Percentiles rank a stretch among this genome's conserved stretches.
phyloP scores from a whole-genome alignment of 1,284 basidiomycete species.

The Boletus smithii region DNA sequence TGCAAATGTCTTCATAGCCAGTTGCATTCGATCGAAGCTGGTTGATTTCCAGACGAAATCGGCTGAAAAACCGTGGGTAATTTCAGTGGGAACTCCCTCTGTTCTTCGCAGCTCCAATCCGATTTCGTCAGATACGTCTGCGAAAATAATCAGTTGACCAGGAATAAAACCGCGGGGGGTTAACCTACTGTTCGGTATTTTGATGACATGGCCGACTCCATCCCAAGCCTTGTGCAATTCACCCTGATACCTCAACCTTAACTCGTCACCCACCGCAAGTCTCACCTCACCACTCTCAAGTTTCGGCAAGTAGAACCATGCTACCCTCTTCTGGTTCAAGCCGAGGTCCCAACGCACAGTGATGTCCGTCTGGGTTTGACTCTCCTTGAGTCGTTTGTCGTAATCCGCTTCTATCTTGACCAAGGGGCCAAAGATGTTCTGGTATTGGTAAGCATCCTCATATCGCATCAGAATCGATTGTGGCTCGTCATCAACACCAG shows the following conservation, averaged over 20 bases:
- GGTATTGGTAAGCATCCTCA: slow-evolving; percentile 99
- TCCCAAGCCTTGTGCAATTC: slow-evolving; percentile 93
- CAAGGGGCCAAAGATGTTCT: slow-evolving; percentile 97
- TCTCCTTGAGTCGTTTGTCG: slow-evolving; percentile 96
- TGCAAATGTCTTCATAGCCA: slow-evolving; percentile 99
- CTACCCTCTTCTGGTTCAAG: slow-evolving; percentile 95
- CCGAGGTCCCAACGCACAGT: slow-evolving; percentile 96
- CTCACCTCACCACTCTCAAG: slow-evolving; percentile 97
- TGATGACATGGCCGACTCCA: slow-evolving; percentile 96
- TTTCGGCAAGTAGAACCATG: slow-evolving; percentile 96
- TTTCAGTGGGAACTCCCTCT: slow-evolving; percentile 93
- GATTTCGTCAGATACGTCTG: slow-evolving; percentile 97
- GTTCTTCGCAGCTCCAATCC: slow-evolving; percentile 87
- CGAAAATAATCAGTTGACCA: slow-evolving; percentile 19
- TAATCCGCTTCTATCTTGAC: slow-evolving; percentile 99
- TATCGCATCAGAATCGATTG: slow-evolving; percentile 88
- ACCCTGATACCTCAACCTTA: slow-evolving; percentile 87
- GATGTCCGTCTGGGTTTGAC: slow-evolving; percentile 97
- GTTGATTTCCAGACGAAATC: slow-evolving; percentile 99
- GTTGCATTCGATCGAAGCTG: slow-evolving; percentile 98
- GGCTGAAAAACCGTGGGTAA: slow-evolving; percentile 92
- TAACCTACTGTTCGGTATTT: slow-evolving; percentile 94
- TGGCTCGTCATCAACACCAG: slow-evolving; percentile 94
- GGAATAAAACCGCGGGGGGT: not conserved
- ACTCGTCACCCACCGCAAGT: slow-evolving; percentile 94